Evolutionary conservation across 371 early-diverging fungal genomes (phyloP), one percentile per base, ranked within the genome.

Genomic region (Antonospora locustae): DNA sequence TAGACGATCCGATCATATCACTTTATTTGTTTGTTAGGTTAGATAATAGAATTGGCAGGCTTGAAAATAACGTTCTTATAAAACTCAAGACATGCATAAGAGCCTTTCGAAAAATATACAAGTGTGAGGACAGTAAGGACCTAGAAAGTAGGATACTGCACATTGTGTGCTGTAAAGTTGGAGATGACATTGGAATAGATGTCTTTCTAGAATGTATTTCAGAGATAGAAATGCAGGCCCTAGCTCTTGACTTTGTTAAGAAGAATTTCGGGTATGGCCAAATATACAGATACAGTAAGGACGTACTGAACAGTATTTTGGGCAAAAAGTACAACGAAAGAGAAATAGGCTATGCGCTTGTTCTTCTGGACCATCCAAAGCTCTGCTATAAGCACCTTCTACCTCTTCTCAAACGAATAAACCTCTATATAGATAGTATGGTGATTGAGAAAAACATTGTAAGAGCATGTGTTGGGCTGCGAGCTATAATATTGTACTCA

Each of bases 391-490:
- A 61, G 12, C 52, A 55, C 20, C 43, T 65, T 12, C 50, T 55
- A 2, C 59, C 58, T 5, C 23, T 58, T 14, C 38, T 65, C 38
- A 22, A 24, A 46, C 52, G 39, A 43, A 17, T 70, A 24, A 56
- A 40, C n/a, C 34, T 34, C 0, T 70, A 60, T 63, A 27, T 60
- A 11, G 51, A 32, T 20, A 41, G 59, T 20, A 49, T 55, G 17
- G 28, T 66, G 12, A 44, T 70, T 20, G 70, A 70, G 22, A 70
- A 60, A 39, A 63, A 52, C 38, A 50, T 70, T 34, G 48, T 51
- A 25, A 46, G 30, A 34, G 64, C 65, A 47, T 59, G 61, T 30
- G 57, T n/a, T 32, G 36, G 43, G 14, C 25, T 64, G 2, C 19
- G 7, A 19, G 16, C 57, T 11, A 48, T 63, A 2, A 32, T 49